phyloP scores from a whole-genome alignment of 257 asterid species.

The Mitragyna speciosa region DNA sequence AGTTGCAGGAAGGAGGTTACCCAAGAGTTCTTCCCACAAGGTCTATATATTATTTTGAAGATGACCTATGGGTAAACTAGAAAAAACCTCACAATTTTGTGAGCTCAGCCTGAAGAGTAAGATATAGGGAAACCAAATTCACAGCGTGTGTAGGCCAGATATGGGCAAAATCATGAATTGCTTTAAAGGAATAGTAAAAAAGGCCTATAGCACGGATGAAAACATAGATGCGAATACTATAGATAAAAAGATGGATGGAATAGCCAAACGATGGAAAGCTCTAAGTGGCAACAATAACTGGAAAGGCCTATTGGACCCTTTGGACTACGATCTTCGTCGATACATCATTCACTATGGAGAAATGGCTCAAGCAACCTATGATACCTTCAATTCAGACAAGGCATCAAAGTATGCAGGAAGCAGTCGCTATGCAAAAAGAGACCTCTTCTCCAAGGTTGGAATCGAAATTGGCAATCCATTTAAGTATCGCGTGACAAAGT shows the following conservation, averaged over 20 bases:
- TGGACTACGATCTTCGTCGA: conserved; percentile 66
- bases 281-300: conserved; percentile 65
- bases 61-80: not conserved
- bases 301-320: conserved; percentile 67
- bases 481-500: conserved; percentile 57
- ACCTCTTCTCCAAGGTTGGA: conserved; percentile 55
- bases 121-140: not conserved
- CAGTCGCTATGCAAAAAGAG: conserved; percentile 42
- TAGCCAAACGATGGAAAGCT: conserved; percentile 60
- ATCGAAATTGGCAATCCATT: conserved; percentile 42
- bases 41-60: not conserved
- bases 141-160: not conserved
- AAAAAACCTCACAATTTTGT: not conserved
- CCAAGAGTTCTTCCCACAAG: not conserved
- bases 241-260: conserved; percentile 14
- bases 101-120: not conserved
- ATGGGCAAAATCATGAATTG: conserved; percentile 10
- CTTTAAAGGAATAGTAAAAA: not conserved
- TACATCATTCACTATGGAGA: conserved; percentile 73
- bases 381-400: conserved; percentile 55
- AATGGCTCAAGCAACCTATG: conserved; percentile 72
- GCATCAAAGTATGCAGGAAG: conserved; percentile 76
- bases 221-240: not conserved
- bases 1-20: not conserved
- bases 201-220: not conserved